phyloP scores from a whole-genome alignment of 345 rosid species.

The Eucalyptus camaldulensis region DNA sequence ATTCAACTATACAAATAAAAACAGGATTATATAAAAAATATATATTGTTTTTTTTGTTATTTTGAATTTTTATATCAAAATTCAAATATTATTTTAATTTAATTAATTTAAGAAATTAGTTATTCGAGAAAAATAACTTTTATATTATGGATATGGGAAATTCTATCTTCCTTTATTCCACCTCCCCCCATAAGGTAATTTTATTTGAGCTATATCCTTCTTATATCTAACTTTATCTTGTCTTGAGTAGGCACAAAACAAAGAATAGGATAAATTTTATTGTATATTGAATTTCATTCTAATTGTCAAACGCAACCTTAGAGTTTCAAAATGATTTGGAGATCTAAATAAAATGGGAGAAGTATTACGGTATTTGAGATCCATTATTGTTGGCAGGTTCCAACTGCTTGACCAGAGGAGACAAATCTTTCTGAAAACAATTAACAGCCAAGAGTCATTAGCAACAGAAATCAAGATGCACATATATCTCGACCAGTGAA shows the following conservation, averaged over 20 bases:
- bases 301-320: background rate
- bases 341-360: background rate
- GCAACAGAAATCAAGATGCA: background rate
- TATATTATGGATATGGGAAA: background rate
- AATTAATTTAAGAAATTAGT: too few relatives aligned
- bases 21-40: background rate
- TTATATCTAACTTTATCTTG: background rate
- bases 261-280: too few relatives aligned
- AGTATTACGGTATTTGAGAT: conserved; percentile 76
- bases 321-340: background rate
- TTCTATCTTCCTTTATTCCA: background rate
- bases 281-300: too few relatives aligned
- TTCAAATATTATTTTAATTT: too few relatives aligned
- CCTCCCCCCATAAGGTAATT: background rate
- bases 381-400: conserved; percentile 53
- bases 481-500: background rate
- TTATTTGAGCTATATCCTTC: too few relatives aligned
- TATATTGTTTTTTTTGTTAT: too few relatives aligned
- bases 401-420: conserved; percentile 67
- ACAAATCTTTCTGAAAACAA: conserved; percentile 56
- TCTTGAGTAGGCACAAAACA: background rate
- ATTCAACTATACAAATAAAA: background rate
- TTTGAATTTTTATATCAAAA: too few relatives aligned
- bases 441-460: background rate
- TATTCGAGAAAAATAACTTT: too few relatives aligned